Base-by-base conservation (phyloP, 768 basidiomycete genomes). In the Auricularia sp. region DNA sequence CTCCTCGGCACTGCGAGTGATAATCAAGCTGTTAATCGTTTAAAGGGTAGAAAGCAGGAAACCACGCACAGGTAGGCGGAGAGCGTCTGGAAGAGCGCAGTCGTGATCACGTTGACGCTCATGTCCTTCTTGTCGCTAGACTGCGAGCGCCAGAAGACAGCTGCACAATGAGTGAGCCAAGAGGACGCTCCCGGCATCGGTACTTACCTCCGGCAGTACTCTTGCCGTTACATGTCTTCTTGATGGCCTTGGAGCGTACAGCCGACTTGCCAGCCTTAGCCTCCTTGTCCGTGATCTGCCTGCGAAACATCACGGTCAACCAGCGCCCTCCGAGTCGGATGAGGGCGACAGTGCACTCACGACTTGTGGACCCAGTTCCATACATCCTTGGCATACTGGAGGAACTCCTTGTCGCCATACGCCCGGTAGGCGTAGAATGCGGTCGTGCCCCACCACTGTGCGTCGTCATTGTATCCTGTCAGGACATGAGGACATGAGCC, bases 61-160 rank as follows among this genome's bases (percentile, higher is more conserved):
- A 53, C 23, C 47, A 59, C 39, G 44, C 43, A 51, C 56, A 23
- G 56, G 3, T 29, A 29, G 14, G 23, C 3, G n/a, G 33, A 18
- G n/a, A 47, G 56, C 54, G 36, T 47, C n/a, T 34, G 56, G 23
- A 42, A 12, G 16, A 47, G 42, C 8, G 62, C 61, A 36, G 58
- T 59, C 10, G 61, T 43, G 33, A 18, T 67, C 76, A 80, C 83
- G 2, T 80, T 82, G 29, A 82, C 77, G 3, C 82, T 81, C 65
- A 83, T 83, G 62, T 83, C 75, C 8, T 68, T 65, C 39, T 74
- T 71, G 64, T 83, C 80, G 63, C 77, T 74, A 0, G 70, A 62
- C 0, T 77, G 78, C 3, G 82, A 80, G 18, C 80, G 75, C 82
- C 82, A 84, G 68, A 84, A 84, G n/a, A 84, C 83, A 7, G 53